Percentiles rank a stretch among this genome's conserved stretches.
These are phyloP conservation scores for Mollisiaceae sp. DNA, from an alignment of 2,329 filamentous ascomycete genomes.

Conservation along the genomic window DNA sequence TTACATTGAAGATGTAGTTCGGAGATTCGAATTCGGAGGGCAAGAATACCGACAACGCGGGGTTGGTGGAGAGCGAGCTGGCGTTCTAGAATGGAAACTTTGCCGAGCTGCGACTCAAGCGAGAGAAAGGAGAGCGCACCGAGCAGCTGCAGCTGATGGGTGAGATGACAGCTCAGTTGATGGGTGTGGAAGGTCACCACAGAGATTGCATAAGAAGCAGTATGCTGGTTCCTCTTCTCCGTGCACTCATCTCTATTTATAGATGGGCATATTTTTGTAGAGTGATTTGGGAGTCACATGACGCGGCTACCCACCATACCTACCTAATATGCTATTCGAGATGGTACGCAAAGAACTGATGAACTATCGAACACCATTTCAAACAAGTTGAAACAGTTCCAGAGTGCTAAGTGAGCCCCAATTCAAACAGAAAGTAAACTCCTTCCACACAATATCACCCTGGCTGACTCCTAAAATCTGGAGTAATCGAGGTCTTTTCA, in stretches of 20 bases:
- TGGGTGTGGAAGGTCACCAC: too few species aligned
- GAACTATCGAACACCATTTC: neutral
- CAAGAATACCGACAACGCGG: conserved; percentile 3
- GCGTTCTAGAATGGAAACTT: neutral
- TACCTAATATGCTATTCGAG: too few species aligned
- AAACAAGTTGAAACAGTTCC: neutral
- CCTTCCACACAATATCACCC: neutral
- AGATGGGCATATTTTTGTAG: too few species aligned
- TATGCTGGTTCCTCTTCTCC: too few species aligned
- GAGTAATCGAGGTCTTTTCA: neutral
- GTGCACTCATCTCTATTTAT: too few species aligned
- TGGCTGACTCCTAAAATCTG: neutral
- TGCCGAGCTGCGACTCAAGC: neutral
- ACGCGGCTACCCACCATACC: too few species aligned
- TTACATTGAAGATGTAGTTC: neutral
- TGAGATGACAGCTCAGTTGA: too few species aligned
- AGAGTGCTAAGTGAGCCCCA: neutral
- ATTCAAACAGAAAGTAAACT: neutral
- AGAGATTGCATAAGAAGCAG: too few species aligned
- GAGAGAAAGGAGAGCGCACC: neutral
- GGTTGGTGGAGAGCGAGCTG: conserved; percentile 2
- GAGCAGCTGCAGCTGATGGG: neutral
- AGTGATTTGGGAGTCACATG: too few species aligned
- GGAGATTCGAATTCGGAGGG: neutral
- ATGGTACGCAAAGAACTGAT: neutral